Conservation (phyloP, 495 filamentous ascomycete genomes). For the Symbiotaphrina buchneri region DNA sequence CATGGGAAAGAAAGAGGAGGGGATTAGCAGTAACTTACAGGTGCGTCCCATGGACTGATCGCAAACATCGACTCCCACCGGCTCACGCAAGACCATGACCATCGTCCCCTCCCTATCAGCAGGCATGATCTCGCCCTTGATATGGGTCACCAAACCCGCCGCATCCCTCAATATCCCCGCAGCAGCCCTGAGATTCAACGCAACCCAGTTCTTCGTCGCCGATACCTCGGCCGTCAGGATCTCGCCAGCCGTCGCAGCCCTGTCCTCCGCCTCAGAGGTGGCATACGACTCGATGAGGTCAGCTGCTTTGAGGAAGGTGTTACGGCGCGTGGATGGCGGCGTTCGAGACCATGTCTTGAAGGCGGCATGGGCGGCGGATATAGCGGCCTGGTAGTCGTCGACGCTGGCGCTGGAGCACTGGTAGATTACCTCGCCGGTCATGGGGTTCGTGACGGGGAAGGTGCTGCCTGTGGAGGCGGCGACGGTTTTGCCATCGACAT, state of each 20-base stretch:
- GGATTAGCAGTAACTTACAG: no score
- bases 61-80: slow-evolving; percentile 60
- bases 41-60: slow-evolving; percentile 79
- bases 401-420: slow-evolving; percentile 36
- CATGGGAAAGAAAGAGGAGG: no score
- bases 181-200: slow-evolving; percentile 37
- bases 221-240: no score
- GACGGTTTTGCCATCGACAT: no score
- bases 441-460: slow-evolving; percentile 45
- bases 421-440: slow-evolving; percentile 35
- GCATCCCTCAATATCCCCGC: slow-evolving; percentile 43
- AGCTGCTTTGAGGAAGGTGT: slow-evolving; percentile 49
- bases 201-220: slow-evolving; percentile 37
- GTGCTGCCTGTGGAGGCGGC: slow-evolving; percentile 30
- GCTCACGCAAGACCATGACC: slow-evolving; percentile 59
- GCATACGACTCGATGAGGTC: slow-evolving; percentile 47
- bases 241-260: no score
- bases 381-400: slow-evolving; percentile 33
- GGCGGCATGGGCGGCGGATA: slow-evolving; percentile 42
- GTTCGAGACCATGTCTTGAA: slow-evolving; percentile 48
- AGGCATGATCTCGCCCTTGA: slow-evolving; percentile 39
- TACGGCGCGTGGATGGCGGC: slow-evolving; percentile 34
- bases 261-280: no score
- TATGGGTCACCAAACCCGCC: slow-evolving; percentile 34
- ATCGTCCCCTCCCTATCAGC: slow-evolving; percentile 26